Percentiles rank a stretch among this genome's conserved stretches.
These are phyloP conservation scores for Talaromyces sp. DNA, from an alignment of 2,329 filamentous ascomycete species.

Conservation along the genomic window DNA sequence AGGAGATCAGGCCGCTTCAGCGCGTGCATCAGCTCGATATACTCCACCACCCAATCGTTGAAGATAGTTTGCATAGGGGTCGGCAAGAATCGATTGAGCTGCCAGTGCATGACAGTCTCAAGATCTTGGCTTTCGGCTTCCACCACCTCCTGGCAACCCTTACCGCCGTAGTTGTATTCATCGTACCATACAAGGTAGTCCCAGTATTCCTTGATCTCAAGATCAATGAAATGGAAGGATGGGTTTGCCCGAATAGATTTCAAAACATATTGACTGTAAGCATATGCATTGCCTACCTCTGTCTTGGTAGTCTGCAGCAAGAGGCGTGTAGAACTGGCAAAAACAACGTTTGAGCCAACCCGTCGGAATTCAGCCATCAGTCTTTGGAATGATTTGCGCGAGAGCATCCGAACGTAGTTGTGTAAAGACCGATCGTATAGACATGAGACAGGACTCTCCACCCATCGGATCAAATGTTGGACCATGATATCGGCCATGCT, in stretches of 20 bases:
- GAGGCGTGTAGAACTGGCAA: conserved; percentile 84
- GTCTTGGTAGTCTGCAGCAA: conserved; percentile 94
- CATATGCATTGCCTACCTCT: conserved; percentile 94
- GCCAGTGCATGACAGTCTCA: conserved; percentile 97
- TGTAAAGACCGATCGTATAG: conserved; percentile 93
- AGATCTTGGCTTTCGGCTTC: conserved; percentile 76
- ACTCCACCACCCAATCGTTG: conserved; percentile 90
- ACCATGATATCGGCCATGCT: conserved; percentile 98
- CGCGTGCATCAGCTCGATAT: conserved; percentile 89
- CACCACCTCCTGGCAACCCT: conserved; percentile 80
- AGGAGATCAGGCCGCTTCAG: conserved; percentile 68
- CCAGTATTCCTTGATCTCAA: conserved; percentile 99
- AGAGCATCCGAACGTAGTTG: conserved; percentile 99
- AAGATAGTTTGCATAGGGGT: conserved; percentile 78
- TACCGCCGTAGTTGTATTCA: conserved; percentile 97
- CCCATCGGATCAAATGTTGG: conserved; percentile 95
- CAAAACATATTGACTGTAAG: conserved; percentile 95
- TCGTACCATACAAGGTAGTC: conserved; percentile 99
- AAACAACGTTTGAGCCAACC: conserved; percentile 94
- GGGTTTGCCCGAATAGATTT: conserved; percentile 96
- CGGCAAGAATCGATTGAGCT: conserved; percentile 88
- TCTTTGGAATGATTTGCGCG: conserved; percentile 93
- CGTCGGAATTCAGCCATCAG: conserved; percentile 95
- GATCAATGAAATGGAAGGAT: conserved; percentile 93
- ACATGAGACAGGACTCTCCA: conserved; percentile 88